Conservation (phyloP, 345 rosid genomes). For the Bruguiera gymnorhiza region DNA sequence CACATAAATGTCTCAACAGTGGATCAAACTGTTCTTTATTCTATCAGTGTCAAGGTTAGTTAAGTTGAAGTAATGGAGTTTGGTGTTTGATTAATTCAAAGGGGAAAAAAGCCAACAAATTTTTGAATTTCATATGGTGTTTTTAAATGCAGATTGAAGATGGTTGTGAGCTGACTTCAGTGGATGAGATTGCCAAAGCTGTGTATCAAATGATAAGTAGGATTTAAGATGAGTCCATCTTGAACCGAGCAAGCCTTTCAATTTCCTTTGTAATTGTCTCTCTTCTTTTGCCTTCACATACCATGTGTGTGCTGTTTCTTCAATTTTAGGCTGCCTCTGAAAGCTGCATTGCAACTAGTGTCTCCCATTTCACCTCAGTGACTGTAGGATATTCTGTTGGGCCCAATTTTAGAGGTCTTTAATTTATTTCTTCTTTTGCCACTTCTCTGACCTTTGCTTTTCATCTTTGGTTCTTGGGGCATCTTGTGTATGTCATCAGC, state of each 20-base stretch:
- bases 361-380: conserved; percentile 16
- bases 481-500: conserved; percentile 3
- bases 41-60: conserved; percentile 76
- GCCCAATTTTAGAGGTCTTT: conserved; percentile 13
- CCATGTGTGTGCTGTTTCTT: conserved; percentile 18
- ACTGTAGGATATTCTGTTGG: conserved; percentile 8
- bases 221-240: conserved; percentile 49
- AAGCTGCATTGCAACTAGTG: conserved; percentile 20
- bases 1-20: conserved; percentile 76
- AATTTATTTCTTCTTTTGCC: background rate
- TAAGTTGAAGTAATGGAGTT: background rate
- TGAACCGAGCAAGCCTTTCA: background rate
- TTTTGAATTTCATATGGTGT: background rate
- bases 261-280: background rate
- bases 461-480: background rate
- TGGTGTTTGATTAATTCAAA: background rate
- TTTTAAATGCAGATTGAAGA: conserved; percentile 77
- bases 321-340: conserved; percentile 19
- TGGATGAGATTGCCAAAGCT: conserved; percentile 69
- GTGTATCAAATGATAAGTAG: conserved; percentile 56
- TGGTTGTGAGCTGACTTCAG: conserved; percentile 67
- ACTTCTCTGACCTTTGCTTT: background rate
- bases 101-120: background rate
- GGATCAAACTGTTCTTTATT: conserved; percentile 62
- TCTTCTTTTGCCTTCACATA: conserved; percentile 5